Evolutionary conservation across 2,329 filamentous ascomycete species (phyloP).

Genomic region (Claviceps sp.): DNA sequence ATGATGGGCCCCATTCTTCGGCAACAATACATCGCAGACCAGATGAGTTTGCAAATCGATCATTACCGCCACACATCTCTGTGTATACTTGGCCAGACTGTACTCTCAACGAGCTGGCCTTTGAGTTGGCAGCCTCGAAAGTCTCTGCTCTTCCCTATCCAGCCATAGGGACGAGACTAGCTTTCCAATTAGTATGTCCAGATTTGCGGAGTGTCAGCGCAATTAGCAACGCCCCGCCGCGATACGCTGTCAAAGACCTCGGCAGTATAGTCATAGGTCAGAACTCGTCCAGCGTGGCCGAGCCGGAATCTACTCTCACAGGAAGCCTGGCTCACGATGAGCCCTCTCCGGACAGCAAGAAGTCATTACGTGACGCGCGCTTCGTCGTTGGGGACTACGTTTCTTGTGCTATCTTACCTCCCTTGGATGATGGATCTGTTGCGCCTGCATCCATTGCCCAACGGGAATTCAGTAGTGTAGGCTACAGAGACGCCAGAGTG

Average conservation of each 20-base stretch:
- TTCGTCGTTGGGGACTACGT: conserved; percentile 88
- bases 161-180: conserved; percentile 69
- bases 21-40: conserved; percentile 31
- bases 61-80: conserved; percentile 54
- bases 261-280: conserved; percentile 70
- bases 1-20: neutral
- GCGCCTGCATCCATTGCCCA: conserved; percentile 39
- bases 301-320: conserved; percentile 24
- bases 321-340: conserved; percentile 22
- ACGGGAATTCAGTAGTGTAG: conserved; percentile 11
- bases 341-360: conserved; percentile 59
- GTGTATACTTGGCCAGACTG: conserved; percentile 81
- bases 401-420: conserved; percentile 67
- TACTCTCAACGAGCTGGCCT: conserved; percentile 67
- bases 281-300: conserved; percentile 31
- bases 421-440: conserved; percentile 59
- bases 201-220: conserved; percentile 40
- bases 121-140: conserved; percentile 54
- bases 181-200: conserved; percentile 75
- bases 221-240: conserved; percentile 21
- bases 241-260: conserved; percentile 67
- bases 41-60: conserved; percentile 51
- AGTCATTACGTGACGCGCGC: conserved; percentile 60
- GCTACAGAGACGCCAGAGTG: conserved; percentile 9
- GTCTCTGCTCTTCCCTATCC: conserved; percentile 59